Evolutionary conservation across 192 early-diverging fungal genomes (phyloP), one percentile per base, ranked within the genome.

Genomic region (Coemansia sp.): DNA sequence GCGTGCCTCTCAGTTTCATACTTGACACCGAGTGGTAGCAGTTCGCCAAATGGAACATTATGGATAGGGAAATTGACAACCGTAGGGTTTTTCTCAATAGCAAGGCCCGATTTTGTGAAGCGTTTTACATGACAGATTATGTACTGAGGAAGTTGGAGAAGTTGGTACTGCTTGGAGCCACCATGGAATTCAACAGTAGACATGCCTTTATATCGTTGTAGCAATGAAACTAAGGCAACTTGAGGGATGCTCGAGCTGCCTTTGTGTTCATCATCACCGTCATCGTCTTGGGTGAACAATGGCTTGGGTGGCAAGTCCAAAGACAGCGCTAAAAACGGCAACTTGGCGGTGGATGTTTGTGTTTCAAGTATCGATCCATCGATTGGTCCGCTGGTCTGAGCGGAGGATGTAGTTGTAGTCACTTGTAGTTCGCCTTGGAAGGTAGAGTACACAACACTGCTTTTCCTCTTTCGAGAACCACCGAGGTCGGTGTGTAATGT

Each of bases 41-140:
- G n/a, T 20, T 90, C 84, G 9, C 82, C 58, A 86, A 98, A 86
- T 45, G 91, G 85, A 5, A 95, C 59, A 47, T 87, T 86, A 42
- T 85, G 87, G 35, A 95, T 87, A 2, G 93, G 89, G 47, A 91
- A 98, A 50, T 92, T 95, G 4, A 98, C 92, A 54, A 98, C 94
- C 0, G 96, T 98, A 0, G 90, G 90, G 60, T 98, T 98, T 71
- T 95, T 95, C 60, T 98, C 96, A 17, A 67, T 60, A 1, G 80
- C 67, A 70, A 87, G 91, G 38, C 83, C 88, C 66, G 87, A 89
- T 52, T 90, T 94, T 0, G 84, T 82, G 47, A 98, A 93, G 9
- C 96, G 79, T 58, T 91, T 93, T 43, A 97, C 85, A 58, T 92
- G 87, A 46, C 96, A 87, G 20, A 98, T 88, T 15, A 98, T 69